Evolutionary conservation across 202 grass and related monocot genomes (phyloP).

Genomic region (Schoenoplectus tabernaemontani): DNA sequence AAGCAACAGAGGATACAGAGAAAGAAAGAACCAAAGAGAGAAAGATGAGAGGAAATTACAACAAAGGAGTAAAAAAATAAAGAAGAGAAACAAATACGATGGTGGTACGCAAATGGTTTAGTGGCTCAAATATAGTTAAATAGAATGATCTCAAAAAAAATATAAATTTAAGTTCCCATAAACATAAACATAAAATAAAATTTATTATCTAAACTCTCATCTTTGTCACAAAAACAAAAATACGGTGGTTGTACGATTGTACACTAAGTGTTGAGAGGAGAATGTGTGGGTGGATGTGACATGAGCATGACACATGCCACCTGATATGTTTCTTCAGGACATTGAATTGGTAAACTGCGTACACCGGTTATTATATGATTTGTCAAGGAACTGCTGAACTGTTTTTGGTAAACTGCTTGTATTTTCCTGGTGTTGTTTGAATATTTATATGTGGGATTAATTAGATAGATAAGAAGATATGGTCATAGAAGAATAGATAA

Average conservation of each 20-base stretch:
- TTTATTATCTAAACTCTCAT: no score
- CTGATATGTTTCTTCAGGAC: neutral
- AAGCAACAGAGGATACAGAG: neutral
- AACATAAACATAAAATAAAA: no score
- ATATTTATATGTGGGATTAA: neutral
- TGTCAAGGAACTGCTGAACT: neutral
- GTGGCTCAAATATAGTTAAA: no score
- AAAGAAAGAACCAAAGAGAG: neutral
- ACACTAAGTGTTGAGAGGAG: neutral
- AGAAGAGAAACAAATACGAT: neutral
- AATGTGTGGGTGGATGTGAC: neutral
- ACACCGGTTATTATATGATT: neutral
- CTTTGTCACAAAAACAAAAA: no score
- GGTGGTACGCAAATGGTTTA: no score
- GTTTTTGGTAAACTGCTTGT: neutral
- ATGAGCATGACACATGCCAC: conserved; percentile 21
- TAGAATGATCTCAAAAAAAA: no score
- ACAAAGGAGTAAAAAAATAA: neutral
- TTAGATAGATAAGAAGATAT: conserved; percentile 4
- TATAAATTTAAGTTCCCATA: no score
- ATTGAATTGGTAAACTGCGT: neutral
- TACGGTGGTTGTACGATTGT: neutral
- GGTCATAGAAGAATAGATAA: neutral
- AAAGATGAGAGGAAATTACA: neutral
- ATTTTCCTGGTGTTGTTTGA: neutral